phyloP scores from a whole-genome alignment of 1,284 basidiomycete genomes.

The Leccinum huronense region DNA sequence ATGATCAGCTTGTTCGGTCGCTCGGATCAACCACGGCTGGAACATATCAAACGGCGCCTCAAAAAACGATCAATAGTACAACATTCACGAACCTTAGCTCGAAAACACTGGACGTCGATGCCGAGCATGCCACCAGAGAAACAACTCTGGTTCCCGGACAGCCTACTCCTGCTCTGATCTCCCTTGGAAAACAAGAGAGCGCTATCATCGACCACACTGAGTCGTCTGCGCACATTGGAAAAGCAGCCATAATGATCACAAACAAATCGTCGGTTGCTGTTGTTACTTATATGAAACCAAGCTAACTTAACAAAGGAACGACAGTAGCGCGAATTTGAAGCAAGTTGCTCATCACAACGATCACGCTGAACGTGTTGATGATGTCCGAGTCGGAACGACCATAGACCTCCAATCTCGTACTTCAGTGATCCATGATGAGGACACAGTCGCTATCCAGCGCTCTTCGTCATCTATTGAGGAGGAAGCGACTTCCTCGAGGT shows the following conservation, averaged over 20 bases:
- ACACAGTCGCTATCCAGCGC: too few relatives aligned
- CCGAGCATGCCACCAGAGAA: neutral
- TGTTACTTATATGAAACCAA: neutral
- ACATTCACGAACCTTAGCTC: neutral
- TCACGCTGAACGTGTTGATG: neutral
- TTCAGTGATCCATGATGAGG: neutral
- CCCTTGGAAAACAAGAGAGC: neutral
- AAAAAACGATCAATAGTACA: neutral
- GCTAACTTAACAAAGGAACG: conserved; percentile 7
- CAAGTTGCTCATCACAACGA: neutral
- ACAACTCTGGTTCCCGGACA: neutral
- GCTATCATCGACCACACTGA: neutral
- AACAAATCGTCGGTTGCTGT: conserved; percentile 9
- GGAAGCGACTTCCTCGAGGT: neutral
- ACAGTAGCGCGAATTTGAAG: neutral
- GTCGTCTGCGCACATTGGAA: neutral
- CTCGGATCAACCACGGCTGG: neutral
- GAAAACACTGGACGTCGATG: neutral
- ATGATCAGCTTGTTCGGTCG: neutral
- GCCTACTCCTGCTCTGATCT: neutral
- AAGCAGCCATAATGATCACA: neutral
- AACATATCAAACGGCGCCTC: neutral
- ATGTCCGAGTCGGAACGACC: neutral
- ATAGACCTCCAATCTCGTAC: neutral
- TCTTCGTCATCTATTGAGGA: neutral